phyloP scores from a whole-genome alignment of 2,329 filamentous ascomycete genomes.

The Raffaelea arxii region DNA sequence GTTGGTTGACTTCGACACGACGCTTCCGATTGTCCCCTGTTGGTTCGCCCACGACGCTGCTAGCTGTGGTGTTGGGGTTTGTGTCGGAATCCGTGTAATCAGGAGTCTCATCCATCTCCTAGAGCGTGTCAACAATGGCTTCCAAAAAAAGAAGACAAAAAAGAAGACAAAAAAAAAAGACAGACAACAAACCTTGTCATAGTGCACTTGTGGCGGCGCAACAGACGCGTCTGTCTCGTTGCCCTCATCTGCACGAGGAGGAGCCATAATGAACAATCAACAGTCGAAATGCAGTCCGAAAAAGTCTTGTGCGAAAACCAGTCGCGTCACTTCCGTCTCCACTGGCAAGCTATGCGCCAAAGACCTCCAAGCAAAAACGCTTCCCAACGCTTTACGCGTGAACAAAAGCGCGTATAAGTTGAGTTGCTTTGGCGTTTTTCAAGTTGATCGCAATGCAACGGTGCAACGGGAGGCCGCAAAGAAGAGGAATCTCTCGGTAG shows the following conservation, averaged over 20 bases:
- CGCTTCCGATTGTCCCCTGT: slow-evolving; percentile 70
- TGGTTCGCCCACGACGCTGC: slow-evolving; percentile 73
- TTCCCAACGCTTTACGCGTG: background rate
- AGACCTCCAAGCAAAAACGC: background rate
- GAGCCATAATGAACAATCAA: slow-evolving; percentile 5
- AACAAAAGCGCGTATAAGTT: background rate
- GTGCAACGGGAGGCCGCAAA: background rate
- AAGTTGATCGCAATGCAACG: background rate
- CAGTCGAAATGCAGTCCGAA: background rate
- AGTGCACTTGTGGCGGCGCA: slow-evolving; percentile 44
- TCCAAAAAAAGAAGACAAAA: background rate
- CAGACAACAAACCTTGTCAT: slow-evolving; percentile 23
- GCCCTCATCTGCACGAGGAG: slow-evolving; percentile 26
- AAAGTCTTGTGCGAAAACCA: background rate
- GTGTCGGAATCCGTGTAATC: slow-evolving; percentile 59
- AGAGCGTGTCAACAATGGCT: background rate
- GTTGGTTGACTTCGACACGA: slow-evolving; percentile 76
- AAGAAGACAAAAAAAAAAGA: background rate
- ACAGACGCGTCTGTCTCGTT: slow-evolving; percentile 54
- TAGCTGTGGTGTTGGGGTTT: slow-evolving; percentile 62
- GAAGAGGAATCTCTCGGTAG: background rate
- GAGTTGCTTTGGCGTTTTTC: background rate
- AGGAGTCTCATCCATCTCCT: slow-evolving; percentile 56
- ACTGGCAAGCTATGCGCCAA: background rate
- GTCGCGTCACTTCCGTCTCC: background rate